Conservation (phyloP, 371 early-diverging fungal genomes). For the Rhizopus arrhizus region DNA sequence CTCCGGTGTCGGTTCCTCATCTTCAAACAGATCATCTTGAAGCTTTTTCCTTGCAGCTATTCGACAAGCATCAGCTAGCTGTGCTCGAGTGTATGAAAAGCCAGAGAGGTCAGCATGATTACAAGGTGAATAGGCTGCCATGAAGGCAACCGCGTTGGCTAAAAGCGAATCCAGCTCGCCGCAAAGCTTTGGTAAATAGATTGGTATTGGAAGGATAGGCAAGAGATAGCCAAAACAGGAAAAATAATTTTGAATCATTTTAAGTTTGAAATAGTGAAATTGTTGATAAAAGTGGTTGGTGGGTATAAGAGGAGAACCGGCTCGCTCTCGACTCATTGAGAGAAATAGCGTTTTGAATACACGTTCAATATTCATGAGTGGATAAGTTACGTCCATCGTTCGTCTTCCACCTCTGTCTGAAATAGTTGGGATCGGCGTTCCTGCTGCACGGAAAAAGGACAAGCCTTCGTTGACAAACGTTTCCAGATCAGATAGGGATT, state of each 20-base stretch:
- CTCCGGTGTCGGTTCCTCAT: conserved; percentile 24
- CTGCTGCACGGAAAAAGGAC: not conserved
- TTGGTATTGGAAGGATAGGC: conserved; percentile 29
- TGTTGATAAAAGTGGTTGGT: not conserved
- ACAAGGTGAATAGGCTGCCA: conserved; percentile 26
- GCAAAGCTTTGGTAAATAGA: conserved; percentile 23
- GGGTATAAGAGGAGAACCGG: not conserved
- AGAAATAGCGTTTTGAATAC: conserved; percentile 1
- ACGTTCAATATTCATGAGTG: conserved; percentile 4
- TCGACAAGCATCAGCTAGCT: conserved; percentile 23
- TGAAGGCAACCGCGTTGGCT: conserved; percentile 22
- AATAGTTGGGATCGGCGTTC: not conserved
- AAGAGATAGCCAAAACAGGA: conserved; percentile 18
- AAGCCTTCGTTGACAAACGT: conserved; percentile 15
- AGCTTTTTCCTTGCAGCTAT: conserved; percentile 22
- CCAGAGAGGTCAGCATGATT: conserved; percentile 19
- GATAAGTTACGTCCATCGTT: conserved; percentile 5
- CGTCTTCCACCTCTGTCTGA: conserved; percentile 6
- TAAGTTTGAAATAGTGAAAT: conserved; percentile 1
- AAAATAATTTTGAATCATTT: conserved; percentile 30
- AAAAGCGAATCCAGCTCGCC: conserved; percentile 24
- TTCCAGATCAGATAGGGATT: conserved; percentile 21
- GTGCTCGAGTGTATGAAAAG: conserved; percentile 16
- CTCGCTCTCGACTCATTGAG: not conserved
- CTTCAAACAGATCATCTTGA: conserved; percentile 32